phyloP scores from a whole-genome alignment of 116 monocot genomes.

The Posidonia oceanica region DNA sequence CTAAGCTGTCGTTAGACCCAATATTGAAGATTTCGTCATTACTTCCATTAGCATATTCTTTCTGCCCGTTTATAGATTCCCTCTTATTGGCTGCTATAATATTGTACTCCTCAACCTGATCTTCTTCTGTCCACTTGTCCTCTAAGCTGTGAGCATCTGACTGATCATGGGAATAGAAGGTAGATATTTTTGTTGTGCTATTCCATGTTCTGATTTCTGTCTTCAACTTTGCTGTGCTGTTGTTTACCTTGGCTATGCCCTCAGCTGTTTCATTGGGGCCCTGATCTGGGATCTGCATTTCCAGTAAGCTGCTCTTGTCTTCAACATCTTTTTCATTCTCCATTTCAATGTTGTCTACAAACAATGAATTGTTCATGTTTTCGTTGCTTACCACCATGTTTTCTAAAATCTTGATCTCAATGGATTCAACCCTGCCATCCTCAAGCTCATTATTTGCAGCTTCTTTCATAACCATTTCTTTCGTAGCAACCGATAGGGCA shows the following conservation, averaged over 20 bases:
- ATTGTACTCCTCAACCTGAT: not conserved
- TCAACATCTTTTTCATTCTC: not conserved
- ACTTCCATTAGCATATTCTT: not conserved
- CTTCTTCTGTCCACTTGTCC: not conserved
- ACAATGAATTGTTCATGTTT: not conserved
- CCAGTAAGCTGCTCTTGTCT: not conserved
- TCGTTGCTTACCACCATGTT: not conserved
- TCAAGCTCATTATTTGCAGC: not conserved
- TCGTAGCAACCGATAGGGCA: not conserved
- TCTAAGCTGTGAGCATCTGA: not conserved
- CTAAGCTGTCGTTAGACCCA: not conserved
- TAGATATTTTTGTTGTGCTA: not conserved
- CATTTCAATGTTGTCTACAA: not conserved
- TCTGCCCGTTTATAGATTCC: not conserved
- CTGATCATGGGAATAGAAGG: not conserved
- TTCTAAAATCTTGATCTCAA: not conserved
- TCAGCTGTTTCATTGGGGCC: not conserved
- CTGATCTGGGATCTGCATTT: not conserved
- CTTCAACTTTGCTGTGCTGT: not conserved
- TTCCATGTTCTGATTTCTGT: not conserved
- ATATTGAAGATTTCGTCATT: not conserved
- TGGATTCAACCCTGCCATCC: not conserved
- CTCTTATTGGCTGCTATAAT: not conserved
- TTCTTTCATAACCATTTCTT: conserved; percentile 4
- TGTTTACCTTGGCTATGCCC: not conserved